Percentiles rank a stretch among this genome's conserved stretches.
These are phyloP conservation scores for Earliella scabrosa DNA, from an alignment of 1,284 basidiomycete genomes.

Conservation along the genomic window DNA sequence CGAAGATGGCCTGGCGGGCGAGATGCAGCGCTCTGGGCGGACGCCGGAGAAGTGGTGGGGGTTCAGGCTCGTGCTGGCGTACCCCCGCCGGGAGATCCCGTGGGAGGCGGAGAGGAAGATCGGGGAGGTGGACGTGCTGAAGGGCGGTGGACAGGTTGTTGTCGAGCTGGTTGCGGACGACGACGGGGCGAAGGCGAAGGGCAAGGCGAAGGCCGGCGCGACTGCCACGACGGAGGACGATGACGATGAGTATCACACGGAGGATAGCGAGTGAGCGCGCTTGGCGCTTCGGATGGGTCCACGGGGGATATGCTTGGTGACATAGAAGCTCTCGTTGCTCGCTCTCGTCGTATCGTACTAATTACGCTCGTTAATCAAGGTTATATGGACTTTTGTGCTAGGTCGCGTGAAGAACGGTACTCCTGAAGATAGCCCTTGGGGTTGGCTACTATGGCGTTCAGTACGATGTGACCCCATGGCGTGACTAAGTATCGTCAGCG, in stretches of 20 bases:
- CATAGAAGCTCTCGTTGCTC: constrained; percentile 1
- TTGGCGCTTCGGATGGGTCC: not conserved
- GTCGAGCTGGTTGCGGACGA: constrained; percentile 55
- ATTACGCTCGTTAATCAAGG: not conserved
- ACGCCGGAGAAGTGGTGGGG: constrained; percentile 63
- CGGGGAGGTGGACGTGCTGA: constrained; percentile 55
- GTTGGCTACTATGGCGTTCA: no score
- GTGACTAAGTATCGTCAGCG: no score
- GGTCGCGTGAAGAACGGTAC: not conserved
- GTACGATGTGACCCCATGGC: no score
- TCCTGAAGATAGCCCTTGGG: no score
- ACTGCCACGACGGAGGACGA: constrained; percentile 32
- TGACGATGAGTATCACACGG: constrained; percentile 67
- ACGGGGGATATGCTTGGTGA: not conserved
- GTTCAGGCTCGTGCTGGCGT: constrained; percentile 72
- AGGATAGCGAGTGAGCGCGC: constrained; percentile 53
- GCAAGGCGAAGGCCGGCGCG: constrained; percentile 20
- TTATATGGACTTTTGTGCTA: not conserved
- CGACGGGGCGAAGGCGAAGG: constrained; percentile 25
- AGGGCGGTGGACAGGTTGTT: constrained; percentile 71
- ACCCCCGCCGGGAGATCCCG: constrained; percentile 68
- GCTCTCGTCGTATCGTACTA: not conserved
- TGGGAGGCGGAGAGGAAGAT: constrained; percentile 52
- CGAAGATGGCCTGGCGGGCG: constrained; percentile 45
- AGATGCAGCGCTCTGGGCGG: constrained; percentile 38